Percentiles rank a stretch among this genome's conserved stretches.
Conservation (phyloP, 1,284 basidiomycete species). For the Laetiporus sulphureus region DNA sequence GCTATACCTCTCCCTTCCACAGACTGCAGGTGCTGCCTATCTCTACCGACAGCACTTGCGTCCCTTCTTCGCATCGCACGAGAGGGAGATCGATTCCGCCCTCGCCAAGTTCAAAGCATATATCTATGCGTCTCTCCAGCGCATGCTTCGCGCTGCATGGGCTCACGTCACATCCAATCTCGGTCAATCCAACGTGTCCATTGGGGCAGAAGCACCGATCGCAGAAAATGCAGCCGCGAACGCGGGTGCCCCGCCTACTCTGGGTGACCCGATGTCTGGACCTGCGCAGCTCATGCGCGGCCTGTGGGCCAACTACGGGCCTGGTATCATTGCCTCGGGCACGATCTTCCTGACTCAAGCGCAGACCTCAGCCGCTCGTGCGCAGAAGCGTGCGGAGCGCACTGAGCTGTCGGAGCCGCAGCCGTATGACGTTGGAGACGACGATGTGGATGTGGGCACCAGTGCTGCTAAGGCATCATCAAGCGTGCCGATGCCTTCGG, state of each 20-base stretch:
- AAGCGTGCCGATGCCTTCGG: slow-evolving; percentile 28
- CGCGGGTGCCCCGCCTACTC: slow-evolving; percentile 37
- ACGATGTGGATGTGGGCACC: too few species aligned
- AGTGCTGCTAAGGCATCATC: slow-evolving; percentile 16
- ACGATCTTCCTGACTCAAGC: slow-evolving; percentile 50
- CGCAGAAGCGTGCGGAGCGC: slow-evolving; percentile 15
- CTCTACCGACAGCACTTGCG: slow-evolving; percentile 72
- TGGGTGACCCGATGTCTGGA: slow-evolving; percentile 51
- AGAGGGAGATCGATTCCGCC: slow-evolving; percentile 73
- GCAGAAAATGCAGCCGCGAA: slow-evolving; percentile 23
- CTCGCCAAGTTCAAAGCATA: slow-evolving; percentile 56
- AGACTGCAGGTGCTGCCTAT: slow-evolving; percentile 79
- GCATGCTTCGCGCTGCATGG: slow-evolving; percentile 56
- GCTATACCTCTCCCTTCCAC: slow-evolving; percentile 86
- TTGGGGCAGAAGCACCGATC: slow-evolving; percentile 13
- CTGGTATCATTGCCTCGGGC: slow-evolving; percentile 59
- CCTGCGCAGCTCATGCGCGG: slow-evolving; percentile 57
- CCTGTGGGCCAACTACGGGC: slow-evolving; percentile 71
- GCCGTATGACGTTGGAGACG: slow-evolving; percentile 23
- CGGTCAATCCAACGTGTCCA: slow-evolving; percentile 27
- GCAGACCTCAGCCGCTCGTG: slow-evolving; percentile 14
- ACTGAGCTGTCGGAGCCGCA: slow-evolving; percentile 36
- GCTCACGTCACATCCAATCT: slow-evolving; percentile 43
- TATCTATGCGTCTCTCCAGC: slow-evolving; percentile 60
- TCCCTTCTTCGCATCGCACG: slow-evolving; percentile 74